Percentiles rank a stretch among this genome's conserved stretches.
Conservation (phyloP, 371 early-diverging fungal genomes). For the Mucor indicus region DNA sequence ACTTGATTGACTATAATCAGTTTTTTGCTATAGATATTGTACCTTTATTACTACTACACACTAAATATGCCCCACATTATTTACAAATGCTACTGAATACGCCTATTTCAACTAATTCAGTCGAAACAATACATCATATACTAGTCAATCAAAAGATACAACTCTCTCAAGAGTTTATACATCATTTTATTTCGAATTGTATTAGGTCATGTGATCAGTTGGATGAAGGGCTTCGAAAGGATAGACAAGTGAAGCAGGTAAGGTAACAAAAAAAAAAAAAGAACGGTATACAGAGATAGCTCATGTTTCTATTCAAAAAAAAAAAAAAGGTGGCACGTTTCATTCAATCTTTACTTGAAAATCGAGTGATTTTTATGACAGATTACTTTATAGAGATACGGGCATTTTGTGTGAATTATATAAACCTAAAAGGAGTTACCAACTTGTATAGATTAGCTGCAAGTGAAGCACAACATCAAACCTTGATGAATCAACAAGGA, state of each 20-base stretch:
- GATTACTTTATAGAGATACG: constrained; percentile 67
- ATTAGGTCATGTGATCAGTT: constrained; percentile 63
- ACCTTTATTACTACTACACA: constrained; percentile 19
- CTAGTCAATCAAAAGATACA: constrained; percentile 27
- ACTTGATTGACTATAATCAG: constrained; percentile 35
- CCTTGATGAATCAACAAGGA: neutral
- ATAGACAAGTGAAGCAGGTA: constrained; percentile 69
- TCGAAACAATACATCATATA: constrained; percentile 68
- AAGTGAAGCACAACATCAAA: constrained; percentile 16
- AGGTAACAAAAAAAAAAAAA: neutral
- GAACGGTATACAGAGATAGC: neutral
- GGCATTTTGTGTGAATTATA: constrained; percentile 28
- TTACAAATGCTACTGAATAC: constrained; percentile 27
- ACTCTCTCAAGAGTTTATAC: constrained; percentile 56
- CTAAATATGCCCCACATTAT: constrained; percentile 7
- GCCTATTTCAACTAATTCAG: constrained; percentile 33
- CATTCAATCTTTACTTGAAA: constrained; percentile 61
- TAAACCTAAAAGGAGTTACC: constrained; percentile 27
- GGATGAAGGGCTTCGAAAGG: constrained; percentile 50
- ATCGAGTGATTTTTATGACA: constrained; percentile 48
- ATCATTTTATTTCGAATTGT: constrained; percentile 62
- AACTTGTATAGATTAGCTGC: constrained; percentile 31
- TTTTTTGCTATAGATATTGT: constrained; percentile 31
- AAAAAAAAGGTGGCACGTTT: constrained; percentile 65
- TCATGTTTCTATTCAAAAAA: constrained; percentile 2